Evolutionary conservation across 208 protist genomes (phyloP), one percentile per base, ranked within the genome.

Genomic region (Phytomonas francai): DNA sequence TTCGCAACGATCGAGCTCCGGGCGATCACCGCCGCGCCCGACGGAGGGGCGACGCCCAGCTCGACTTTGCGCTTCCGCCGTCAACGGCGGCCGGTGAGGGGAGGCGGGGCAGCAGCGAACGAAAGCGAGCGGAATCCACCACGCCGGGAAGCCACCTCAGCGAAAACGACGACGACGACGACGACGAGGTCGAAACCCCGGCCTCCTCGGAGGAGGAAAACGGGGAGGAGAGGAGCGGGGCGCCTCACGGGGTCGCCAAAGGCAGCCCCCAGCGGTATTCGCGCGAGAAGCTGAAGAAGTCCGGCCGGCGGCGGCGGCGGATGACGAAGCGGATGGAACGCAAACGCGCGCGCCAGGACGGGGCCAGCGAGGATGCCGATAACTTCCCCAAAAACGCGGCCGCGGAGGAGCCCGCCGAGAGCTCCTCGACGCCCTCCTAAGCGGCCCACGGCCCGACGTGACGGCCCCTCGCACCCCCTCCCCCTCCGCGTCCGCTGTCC

Each of bases 21-120:
- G n/a, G n/a, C n/a, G n/a, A n/a, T n/a, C n/a, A n/a, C n/a, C n/a
- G n/a, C n/a, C n/a, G n/a, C n/a, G n/a, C n/a, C n/a, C n/a, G n/a
- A n/a, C n/a, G n/a, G n/a, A n/a, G n/a, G n/a, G n/a, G n/a, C n/a
- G n/a, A n/a, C n/a, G n/a, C n/a, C n/a, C n/a, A n/a, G n/a, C n/a
- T n/a, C n/a, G n/a, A 69, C 58, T 75, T 75, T 22, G 29, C 59
- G 25, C 39, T 75, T 5, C 71, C 71, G 14, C 71, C 71, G 0
- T 75, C 71, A n/a, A 65, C 64, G 42, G 54, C 58, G 29, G 30
- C 71, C 36, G 70, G 65, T 61, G n/a, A 62, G 9, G 65, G 27
- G 19, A n/a, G 33, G 30, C 22, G n/a, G 39, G 51, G 12, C 1
- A n/a, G 65, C 11, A 22, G 29, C 25, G 65, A 68, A 56, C 65